Percentiles rank a stretch among this genome's conserved stretches.
phyloP scores from a whole-genome alignment of 805 yeast genomes.

The Aciculoconidium aculeatum region DNA sequence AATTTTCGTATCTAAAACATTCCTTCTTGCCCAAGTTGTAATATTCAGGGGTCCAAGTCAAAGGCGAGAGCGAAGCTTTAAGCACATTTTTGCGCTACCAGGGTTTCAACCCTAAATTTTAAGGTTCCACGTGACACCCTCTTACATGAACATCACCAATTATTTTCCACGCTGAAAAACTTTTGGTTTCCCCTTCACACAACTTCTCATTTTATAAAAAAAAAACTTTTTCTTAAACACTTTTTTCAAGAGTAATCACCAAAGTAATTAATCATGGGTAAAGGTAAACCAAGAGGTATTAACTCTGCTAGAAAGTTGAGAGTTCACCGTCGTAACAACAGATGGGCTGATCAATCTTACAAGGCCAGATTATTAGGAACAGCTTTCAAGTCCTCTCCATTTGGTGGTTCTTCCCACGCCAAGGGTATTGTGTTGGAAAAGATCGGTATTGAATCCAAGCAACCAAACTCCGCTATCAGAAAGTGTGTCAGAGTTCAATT shows the following conservation, averaged over 20 bases:
- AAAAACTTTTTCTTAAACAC: slow-evolving; percentile 5
- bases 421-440: slow-evolving; percentile 99
- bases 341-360: slow-evolving; percentile 99
- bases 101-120: too few species aligned
- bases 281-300: slow-evolving; percentile 99
- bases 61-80: too few species aligned
- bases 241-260: slow-evolving; percentile 8
- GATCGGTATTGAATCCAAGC: slow-evolving; percentile 99
- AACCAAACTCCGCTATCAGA: slow-evolving; percentile 99
- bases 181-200: too few species aligned
- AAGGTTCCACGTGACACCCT: too few species aligned
- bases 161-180: too few species aligned
- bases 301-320: slow-evolving; percentile 99
- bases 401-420: slow-evolving; percentile 99
- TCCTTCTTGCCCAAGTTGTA: too few species aligned
- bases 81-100: too few species aligned
- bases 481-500: slow-evolving; percentile 99
- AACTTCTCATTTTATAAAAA: too few species aligned
- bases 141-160: too few species aligned
- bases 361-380: slow-evolving; percentile 99
- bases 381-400: slow-evolving; percentile 99
- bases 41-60: too few species aligned
- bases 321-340: slow-evolving; percentile 99
- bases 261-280: slow-evolving; percentile 72
- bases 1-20: too few species aligned